Evolutionary conservation across 2,329 filamentous ascomycete species (phyloP).

Genomic region (Drechslerella stenobrocha): DNA sequence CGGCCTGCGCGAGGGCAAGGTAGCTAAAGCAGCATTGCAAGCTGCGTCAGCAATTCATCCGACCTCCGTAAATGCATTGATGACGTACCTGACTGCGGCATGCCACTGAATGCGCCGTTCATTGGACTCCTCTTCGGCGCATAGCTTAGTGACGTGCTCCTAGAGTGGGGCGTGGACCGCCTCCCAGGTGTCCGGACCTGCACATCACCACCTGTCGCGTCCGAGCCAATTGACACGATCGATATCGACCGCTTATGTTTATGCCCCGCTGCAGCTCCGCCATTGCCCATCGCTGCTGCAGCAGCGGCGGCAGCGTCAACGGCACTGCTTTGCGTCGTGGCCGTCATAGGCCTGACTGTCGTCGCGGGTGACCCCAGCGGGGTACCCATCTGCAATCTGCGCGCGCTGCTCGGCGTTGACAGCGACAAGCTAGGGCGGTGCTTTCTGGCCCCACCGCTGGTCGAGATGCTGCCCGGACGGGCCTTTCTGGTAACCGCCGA

Average conservation of each 20-base stretch:
- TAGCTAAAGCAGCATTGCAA: slow-evolving; percentile 30
- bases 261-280: slow-evolving; percentile 61
- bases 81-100: slow-evolving; percentile 35
- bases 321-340: slow-evolving; percentile 38
- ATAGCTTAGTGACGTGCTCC: slow-evolving; percentile 43
- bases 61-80: too few relatives aligned
- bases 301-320: too few relatives aligned
- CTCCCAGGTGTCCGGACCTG: slow-evolving; percentile 35
- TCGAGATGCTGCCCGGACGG: slow-evolving; percentile 55
- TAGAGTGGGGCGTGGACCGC: slow-evolving; percentile 41
- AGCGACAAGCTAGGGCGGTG: slow-evolving; percentile 72
- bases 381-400: slow-evolving; percentile 13
- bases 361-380: slow-evolving; percentile 41
- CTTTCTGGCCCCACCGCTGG: slow-evolving; percentile 58
- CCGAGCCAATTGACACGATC: slow-evolving; percentile 74
- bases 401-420: slow-evolving; percentile 54
- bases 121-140: slow-evolving; percentile 43
- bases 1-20: slow-evolving; percentile 16
- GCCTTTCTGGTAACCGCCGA: slow-evolving; percentile 48
- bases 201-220: slow-evolving; percentile 50
- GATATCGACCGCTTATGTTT: slow-evolving; percentile 76
- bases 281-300: slow-evolving; percentile 32
- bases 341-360: slow-evolving; percentile 45
- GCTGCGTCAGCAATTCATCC: neutral
- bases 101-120: slow-evolving; percentile 17